A percentile compares a stretch with the other conserved stretches of the same genome.
Conservation (phyloP, 176 grass and related monocot species). For the Rhynchospora pubera region DNA sequence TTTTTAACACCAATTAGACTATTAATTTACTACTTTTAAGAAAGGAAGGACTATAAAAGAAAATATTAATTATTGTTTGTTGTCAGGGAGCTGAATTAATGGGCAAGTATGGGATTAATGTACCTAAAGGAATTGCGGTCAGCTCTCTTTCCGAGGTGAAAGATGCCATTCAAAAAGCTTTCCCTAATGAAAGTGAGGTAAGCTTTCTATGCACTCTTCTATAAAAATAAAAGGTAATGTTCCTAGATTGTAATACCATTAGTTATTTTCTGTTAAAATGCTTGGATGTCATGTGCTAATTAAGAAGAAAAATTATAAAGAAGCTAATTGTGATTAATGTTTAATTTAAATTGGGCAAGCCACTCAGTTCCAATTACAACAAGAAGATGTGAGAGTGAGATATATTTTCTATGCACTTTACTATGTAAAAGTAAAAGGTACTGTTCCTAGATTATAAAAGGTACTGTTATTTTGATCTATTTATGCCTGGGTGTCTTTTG, state of each 20-base stretch:
- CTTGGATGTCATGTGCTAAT: not conserved
- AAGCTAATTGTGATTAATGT: not conserved
- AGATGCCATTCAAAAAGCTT: conserved; percentile 50
- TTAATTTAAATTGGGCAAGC: not conserved
- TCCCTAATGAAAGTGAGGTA: conserved; percentile 89
- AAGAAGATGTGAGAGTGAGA: conserved; percentile 54
- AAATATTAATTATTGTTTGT: not conserved
- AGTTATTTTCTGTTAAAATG: not conserved
- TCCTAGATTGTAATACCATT: not conserved
- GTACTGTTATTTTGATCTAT: not conserved
- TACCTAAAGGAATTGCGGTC: conserved; percentile 59
- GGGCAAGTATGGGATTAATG: conserved; percentile 92
- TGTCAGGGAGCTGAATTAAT: conserved; percentile 92
- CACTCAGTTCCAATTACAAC: not conserved
- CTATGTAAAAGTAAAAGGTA: not conserved
- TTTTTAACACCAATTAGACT: not conserved
- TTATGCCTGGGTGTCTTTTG: not conserved
- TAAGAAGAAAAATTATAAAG: not conserved
- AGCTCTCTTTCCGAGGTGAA: conserved; percentile 64
- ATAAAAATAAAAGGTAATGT: too few species aligned
- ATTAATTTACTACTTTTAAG: not conserved
- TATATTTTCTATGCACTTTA: conserved; percentile 18
- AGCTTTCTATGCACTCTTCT: conserved; percentile 1
- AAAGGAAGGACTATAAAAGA: not conserved
- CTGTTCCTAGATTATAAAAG: not conserved